Evolutionary conservation across 768 basidiomycete genomes (phyloP).

Genomic region (Kwoniella sp.): DNA sequence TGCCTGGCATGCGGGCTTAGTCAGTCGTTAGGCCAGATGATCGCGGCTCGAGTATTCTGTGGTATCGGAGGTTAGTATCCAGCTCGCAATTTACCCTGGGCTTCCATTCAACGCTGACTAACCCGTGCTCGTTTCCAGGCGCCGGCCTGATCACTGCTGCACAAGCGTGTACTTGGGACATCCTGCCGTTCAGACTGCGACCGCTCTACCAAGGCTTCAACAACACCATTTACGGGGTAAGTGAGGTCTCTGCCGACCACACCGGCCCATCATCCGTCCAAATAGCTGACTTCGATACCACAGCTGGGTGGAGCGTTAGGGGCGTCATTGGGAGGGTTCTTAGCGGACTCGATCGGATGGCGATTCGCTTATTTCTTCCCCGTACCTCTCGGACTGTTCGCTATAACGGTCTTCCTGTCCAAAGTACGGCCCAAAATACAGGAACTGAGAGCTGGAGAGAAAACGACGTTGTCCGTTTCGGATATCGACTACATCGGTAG

Average conservation of each 20-base stretch:
- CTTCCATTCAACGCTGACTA: not conserved
- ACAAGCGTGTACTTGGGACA: constrained; percentile 33
- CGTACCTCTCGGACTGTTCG: constrained; percentile 24
- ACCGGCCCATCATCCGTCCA: too few species aligned
- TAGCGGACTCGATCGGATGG: constrained; percentile 33
- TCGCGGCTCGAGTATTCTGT: constrained; percentile 25
- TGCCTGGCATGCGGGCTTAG: constrained; percentile 30
- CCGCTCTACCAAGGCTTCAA: constrained; percentile 33
- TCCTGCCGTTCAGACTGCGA: constrained; percentile 19
- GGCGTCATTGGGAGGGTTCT: constrained; percentile 28
- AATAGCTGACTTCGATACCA: not conserved
- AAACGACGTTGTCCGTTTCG: not conserved
- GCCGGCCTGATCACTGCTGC: constrained; percentile 29
- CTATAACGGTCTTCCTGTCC: constrained; percentile 20
- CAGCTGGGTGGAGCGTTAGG: constrained; percentile 29
- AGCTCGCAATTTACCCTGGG: not conserved
- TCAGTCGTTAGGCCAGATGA: constrained; percentile 23
- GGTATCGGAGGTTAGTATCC: constrained; percentile 27
- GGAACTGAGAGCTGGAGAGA: constrained; percentile 8
- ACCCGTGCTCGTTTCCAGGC: constrained; percentile 2
- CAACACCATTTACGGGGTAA: constrained; percentile 29
- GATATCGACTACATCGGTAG: constrained; percentile 29
- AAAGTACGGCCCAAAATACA: constrained; percentile 26
- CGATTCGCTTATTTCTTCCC: constrained; percentile 28
- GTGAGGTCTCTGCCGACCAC: constrained; percentile 1